Evolutionary conservation across 495 filamentous ascomycete genomes (phyloP).

Genomic region (Penicillium argentinense): DNA sequence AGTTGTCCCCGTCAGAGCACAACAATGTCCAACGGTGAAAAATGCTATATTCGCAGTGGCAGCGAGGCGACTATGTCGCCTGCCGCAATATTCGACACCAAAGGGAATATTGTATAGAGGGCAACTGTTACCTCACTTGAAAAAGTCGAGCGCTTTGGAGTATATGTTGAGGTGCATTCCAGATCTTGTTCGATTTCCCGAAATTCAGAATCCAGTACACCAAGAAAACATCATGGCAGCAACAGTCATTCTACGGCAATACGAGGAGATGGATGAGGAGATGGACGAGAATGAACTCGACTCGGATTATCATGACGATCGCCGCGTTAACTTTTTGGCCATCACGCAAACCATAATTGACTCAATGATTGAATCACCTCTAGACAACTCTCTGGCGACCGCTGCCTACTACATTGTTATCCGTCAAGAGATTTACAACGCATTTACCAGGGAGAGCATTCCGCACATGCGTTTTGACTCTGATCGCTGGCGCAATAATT

Average conservation of each 20-base stretch:
- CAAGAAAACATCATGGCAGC: slow-evolving; percentile 33
- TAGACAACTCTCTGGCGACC: slow-evolving; percentile 18
- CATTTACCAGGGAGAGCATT: slow-evolving; percentile 17
- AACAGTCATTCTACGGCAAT: slow-evolving; percentile 28
- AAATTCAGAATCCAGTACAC: slow-evolving; percentile 14
- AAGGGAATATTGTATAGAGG: slow-evolving; percentile 19
- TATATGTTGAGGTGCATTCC: slow-evolving; percentile 33
- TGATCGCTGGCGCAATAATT: slow-evolving; percentile 11
- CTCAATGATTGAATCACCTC: slow-evolving; percentile 20
- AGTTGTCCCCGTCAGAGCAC: slow-evolving; percentile 21
- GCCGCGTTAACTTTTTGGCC: slow-evolving; percentile 21
- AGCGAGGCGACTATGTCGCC: slow-evolving; percentile 19
- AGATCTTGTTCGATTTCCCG: slow-evolving; percentile 18
- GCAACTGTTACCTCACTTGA: slow-evolving; percentile 17
- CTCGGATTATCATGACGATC: not conserved
- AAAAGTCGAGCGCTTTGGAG: slow-evolving; percentile 21
- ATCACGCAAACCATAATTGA: slow-evolving; percentile 29
- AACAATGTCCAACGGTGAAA: slow-evolving; percentile 15
- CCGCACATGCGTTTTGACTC: slow-evolving; percentile 13
- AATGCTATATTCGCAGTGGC: slow-evolving; percentile 29
- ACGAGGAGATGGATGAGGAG: slow-evolving; percentile 33
- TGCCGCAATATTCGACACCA: slow-evolving; percentile 24
- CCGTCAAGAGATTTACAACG: slow-evolving; percentile 29
- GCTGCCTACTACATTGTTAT: slow-evolving; percentile 29
- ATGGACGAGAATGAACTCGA: slow-evolving; percentile 14